phyloP scores from a whole-genome alignment of 345 rosid species.

The Bruguiera sexangula region DNA sequence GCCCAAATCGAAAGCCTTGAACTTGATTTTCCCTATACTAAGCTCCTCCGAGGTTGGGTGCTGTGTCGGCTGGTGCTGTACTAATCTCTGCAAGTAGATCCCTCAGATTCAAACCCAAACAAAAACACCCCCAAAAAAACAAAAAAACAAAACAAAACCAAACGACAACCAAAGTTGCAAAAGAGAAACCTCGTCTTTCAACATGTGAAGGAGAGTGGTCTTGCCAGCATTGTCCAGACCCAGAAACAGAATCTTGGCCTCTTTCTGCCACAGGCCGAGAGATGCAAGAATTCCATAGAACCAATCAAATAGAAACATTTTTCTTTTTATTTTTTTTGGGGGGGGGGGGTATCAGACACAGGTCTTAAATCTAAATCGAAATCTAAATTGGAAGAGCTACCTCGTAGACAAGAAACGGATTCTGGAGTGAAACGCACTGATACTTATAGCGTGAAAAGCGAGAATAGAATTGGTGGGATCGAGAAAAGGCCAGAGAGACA shows the following conservation, averaged over 20 bases:
- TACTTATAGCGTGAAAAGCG: too few relatives aligned
- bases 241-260: conserved; percentile 35
- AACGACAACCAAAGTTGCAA: background rate
- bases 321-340: background rate
- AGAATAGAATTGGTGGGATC: background rate
- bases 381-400: too few relatives aligned
- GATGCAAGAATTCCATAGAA: conserved; percentile 38
- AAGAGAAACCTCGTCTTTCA: conserved; percentile 29
- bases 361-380: background rate
- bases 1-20: conserved; percentile 81
- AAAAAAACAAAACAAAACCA: background rate
- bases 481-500: background rate
- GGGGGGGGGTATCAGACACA: background rate
- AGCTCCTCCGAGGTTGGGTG: conserved; percentile 77
- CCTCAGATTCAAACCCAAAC: conserved; percentile 8
- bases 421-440: too few relatives aligned
- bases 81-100: conserved; percentile 49
- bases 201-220: conserved; percentile 37
- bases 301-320: conserved; percentile 34
- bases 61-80: conserved; percentile 73
- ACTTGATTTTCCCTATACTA: conserved; percentile 73
- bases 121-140: background rate
- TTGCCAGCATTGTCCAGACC: conserved; percentile 37
- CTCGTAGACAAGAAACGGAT: background rate
- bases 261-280: conserved; percentile 34